Conservation (phyloP, 2,329 filamentous ascomycete species). For the Cercospora beticola region DNA sequence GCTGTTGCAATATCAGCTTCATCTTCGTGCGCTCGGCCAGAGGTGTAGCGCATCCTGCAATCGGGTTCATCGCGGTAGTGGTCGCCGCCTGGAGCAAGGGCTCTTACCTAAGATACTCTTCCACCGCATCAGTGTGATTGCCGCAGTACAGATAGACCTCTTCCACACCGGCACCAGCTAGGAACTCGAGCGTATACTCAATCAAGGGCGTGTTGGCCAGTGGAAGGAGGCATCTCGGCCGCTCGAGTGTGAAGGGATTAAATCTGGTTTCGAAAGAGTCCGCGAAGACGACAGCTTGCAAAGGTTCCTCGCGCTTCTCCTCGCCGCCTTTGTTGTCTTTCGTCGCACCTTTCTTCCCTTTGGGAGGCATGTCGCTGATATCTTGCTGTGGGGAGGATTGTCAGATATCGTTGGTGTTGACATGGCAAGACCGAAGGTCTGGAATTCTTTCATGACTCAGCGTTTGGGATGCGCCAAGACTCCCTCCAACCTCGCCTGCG, state of each 20-base stretch:
- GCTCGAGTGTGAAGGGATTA: slow-evolving; percentile 82
- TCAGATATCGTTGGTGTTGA: not conserved
- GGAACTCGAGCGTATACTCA: slow-evolving; percentile 95
- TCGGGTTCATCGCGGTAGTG: not conserved
- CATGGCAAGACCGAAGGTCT: not conserved
- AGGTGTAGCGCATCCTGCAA: not conserved
- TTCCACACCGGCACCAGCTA: slow-evolving; percentile 91
- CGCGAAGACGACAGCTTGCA: slow-evolving; percentile 73
- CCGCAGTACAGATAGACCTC: slow-evolving; percentile 92
- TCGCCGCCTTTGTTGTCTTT: slow-evolving; percentile 47
- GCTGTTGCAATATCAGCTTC: slow-evolving; percentile 14
- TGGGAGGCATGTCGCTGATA: slow-evolving; percentile 47
- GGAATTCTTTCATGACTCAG: slow-evolving; percentile 13
- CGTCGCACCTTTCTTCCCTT: slow-evolving; percentile 45
- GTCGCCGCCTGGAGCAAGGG: not conserved
- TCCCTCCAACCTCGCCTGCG: not conserved
- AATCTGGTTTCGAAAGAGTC: slow-evolving; percentile 95
- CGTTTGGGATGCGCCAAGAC: not conserved
- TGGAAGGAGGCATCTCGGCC: slow-evolving; percentile 88
- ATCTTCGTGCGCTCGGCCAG: not conserved
- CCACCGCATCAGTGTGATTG: slow-evolving; percentile 80
- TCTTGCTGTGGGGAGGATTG: slow-evolving; percentile 13
- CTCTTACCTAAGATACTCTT: slow-evolving; percentile 71
- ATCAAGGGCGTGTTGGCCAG: slow-evolving; percentile 92
- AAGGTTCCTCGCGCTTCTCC: slow-evolving; percentile 60